Percentiles rank a stretch among this genome's conserved stretches.
Conservation (phyloP, 179 eudicot species). For the Beta corolliflora region DNA sequence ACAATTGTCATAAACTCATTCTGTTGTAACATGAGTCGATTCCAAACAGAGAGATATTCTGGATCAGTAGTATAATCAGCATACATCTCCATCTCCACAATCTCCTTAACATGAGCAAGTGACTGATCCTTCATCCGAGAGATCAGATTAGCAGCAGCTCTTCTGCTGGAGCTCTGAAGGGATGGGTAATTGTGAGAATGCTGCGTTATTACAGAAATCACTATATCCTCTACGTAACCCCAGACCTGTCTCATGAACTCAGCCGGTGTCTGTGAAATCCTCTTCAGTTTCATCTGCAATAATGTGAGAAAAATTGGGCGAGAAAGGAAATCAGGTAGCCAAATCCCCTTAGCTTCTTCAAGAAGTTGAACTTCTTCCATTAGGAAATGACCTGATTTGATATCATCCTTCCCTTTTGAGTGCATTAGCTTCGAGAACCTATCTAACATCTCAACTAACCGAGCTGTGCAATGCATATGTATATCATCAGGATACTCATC, state of each 20-base stretch:
- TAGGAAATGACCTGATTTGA: conserved; percentile 27
- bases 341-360: conserved; percentile 36
- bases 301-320: conserved; percentile 39
- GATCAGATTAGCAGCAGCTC: conserved; percentile 46
- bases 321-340: conserved; percentile 55
- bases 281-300: conserved; percentile 39
- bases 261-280: conserved; percentile 33
- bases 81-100: conserved; percentile 26
- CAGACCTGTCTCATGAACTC: conserved; percentile 41
- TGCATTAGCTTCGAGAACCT: conserved; percentile 33
- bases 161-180: conserved; percentile 31
- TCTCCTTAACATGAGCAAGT: conserved; percentile 32
- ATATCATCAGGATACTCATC: conserved; percentile 47
- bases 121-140: conserved; percentile 40
- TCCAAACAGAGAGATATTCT: conserved; percentile 25
- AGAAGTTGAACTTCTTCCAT: conserved; percentile 44
- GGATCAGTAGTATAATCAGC: too few relatives aligned
- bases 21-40: not conserved
- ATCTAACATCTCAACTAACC: conserved; percentile 41
- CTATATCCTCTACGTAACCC: conserved; percentile 47
- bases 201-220: conserved; percentile 27
- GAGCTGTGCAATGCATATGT: conserved; percentile 47
- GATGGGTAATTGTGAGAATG: conserved; percentile 54
- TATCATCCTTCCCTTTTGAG: not conserved
- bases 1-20: not conserved